Evolutionary conservation across 306 rosid species (phyloP), one percentile per base, ranked within the genome.

Genomic region (Pyrus pyrifolia): DNA sequence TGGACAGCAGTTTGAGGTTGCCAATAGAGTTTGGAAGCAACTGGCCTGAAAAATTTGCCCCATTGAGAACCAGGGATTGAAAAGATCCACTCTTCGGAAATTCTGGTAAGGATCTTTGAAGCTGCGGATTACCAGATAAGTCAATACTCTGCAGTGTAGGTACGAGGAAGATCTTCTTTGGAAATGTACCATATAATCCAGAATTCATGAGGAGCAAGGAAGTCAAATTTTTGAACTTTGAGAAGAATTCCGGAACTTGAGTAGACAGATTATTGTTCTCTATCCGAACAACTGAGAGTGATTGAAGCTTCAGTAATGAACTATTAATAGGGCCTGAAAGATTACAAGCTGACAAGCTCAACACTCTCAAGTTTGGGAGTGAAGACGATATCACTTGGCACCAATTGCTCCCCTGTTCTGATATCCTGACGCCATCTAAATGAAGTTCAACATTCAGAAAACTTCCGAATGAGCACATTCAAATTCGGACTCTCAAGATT

Each of bases 371-470:
- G 1, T 81, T 76, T 30, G 58, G 75, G 65, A 68, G 2, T 31
- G 87, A 77, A 55, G 79, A 75, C 1, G 86, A 81, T 10, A 85
- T 22, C 0, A 65, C 67, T 66, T 49, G 38, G 35, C 87, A 31
- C 98, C 98, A 91, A 13, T 89, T 71, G 0, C 73, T 4, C 27
- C 88, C 88, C 11, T 5, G 8, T 1, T 79, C 87, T 25, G 89
- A 78, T 74, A 88, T 72, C 6, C 1, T 29, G 2, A 86, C 83
- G 58, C 93, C 89, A 79, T 93, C 89, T 0, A 93, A 71, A 83
- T 52, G 18, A n/a, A 91, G 61, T 51, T 82, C 78, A 19, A 11
- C 23, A 31, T 17, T 77, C 40, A 0, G 70, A 49, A 60, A 93
- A 81, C 51, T 85, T 87, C 33, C 52, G 12, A 31, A 82, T 5